Conservation (phyloP, 148 eudicot genomes). For the Linanthus parryae region DNA sequence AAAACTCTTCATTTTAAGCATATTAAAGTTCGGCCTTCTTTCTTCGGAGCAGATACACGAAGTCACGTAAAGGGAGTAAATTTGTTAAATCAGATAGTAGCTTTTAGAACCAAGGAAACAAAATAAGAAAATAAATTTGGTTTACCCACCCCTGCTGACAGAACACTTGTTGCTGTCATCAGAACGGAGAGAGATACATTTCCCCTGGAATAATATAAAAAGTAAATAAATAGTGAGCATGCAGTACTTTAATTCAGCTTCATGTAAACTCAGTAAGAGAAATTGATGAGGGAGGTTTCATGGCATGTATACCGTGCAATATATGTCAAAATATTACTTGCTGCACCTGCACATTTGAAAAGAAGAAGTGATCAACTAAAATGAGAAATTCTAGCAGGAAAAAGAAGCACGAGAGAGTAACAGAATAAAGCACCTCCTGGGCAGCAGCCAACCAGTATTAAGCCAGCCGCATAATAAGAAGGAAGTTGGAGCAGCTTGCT, state of each 20-base stretch:
- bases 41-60: no score
- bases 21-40: no score
- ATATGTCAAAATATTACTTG: constrained; percentile 85
- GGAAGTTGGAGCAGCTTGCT: constrained; percentile 73
- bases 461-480: constrained; percentile 76
- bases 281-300: neutral
- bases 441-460: constrained; percentile 82
- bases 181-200: constrained; percentile 86
- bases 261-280: no score
- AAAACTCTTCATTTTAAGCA: no score
- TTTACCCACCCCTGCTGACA: constrained; percentile 75
- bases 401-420: neutral
- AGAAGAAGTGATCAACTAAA: constrained; percentile 7
- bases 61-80: no score
- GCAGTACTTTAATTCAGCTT: no score
- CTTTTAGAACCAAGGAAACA: neutral
- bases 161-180: constrained; percentile 89
- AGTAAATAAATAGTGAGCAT: no score
- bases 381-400: constrained; percentile 1
- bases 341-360: constrained; percentile 53
- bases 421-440: constrained; percentile 60
- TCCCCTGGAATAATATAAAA: constrained; percentile 44
- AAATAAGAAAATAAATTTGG: constrained; percentile 2
- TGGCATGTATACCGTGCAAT: constrained; percentile 60
- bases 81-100: no score